Base-by-base conservation (phyloP, 2,329 filamentous ascomycete genomes). In the Claviceps citrina region DNA sequence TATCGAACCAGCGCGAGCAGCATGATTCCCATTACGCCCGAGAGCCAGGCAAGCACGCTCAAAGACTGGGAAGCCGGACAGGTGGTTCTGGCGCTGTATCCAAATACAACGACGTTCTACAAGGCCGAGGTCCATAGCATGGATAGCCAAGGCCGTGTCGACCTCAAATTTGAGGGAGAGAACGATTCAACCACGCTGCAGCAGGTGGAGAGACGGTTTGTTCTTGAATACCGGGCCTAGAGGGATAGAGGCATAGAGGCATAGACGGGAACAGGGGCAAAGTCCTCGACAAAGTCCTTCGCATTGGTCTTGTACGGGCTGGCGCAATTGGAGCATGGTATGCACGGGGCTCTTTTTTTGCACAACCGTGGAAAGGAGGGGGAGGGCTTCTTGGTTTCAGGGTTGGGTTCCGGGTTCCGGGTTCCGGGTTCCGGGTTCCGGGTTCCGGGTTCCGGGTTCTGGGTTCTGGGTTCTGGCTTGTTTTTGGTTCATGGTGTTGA, bases 31-130 rank as follows among this genome's bases (percentile, higher is more conserved):
- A 86, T 91, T 42, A 79, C 83, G 2, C 67, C 72, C 0, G 62
- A 63, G 46, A 59, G 46, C 52, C 65, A 47, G 54, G 64, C 55
- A 47, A 64, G 59, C 45, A 74, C 60, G 2, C 63, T 80, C 13
- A 61, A 69, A 4, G 67, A 81, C 31, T 71, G 81, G 43, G 73
- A 81, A 27, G 61, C 72, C 30, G 80, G 81, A 33, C 83, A 80
- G 54, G 73, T 76, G 34, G 83, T 89, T 7, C 65, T 89, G 42
- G 84, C 84, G 0, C 64, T 85, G 43, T 91, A 91, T 52, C 84
- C 84, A 0, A 78, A 85, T 50, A 89, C 84, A 1, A 87, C 84
- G 1, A 87, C 82, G 0, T 89, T 91, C 51, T 91, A 91, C 57
- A 78, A 82, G 54, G 84, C 84, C 1, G 81, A 86, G 49, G 83